Evolutionary conservation across 305 asterid genomes (phyloP).

Genomic region (Fraxinus baroniana): DNA sequence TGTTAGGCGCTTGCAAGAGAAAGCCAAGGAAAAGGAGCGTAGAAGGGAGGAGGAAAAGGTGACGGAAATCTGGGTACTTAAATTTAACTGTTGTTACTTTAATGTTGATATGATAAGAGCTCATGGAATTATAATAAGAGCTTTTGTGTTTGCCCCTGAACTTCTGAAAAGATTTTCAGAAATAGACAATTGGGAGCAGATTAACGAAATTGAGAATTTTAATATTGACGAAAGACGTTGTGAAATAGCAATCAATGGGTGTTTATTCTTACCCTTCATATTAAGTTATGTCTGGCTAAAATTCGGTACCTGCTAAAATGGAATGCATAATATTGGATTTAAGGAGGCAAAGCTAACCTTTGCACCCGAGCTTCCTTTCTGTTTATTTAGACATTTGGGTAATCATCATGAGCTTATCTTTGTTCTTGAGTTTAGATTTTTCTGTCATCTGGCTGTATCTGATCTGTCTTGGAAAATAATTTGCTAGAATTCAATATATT

Average conservation of each 20-base stretch:
- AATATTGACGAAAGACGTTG: not conserved
- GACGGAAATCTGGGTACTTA: conserved; percentile 16
- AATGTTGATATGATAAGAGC: conserved; percentile 14
- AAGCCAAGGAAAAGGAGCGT: conserved; percentile 82
- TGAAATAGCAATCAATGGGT: not conserved
- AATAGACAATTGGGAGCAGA: not conserved
- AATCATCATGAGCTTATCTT: not conserved
- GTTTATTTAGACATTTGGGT: not conserved
- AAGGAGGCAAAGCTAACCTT: not conserved
- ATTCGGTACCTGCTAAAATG: not conserved
- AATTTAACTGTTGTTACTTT: not conserved
- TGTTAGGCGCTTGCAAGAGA: conserved; percentile 75
- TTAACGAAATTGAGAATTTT: not conserved
- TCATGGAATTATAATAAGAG: not conserved
- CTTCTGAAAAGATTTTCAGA: conserved; percentile 5
- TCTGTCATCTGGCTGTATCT: not conserved
- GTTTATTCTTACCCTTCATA: not conserved
- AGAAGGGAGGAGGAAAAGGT: conserved; percentile 96
- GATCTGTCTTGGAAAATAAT: not conserved
- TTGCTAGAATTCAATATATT: not conserved
- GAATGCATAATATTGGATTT: not conserved
- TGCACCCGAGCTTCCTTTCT: not conserved
- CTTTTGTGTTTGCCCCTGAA: not conserved
- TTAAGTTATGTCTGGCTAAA: not conserved
- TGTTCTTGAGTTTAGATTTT: not conserved